Evolutionary conservation across 257 asterid species (phyloP).

Genomic region (Eucommia ulmoides): DNA sequence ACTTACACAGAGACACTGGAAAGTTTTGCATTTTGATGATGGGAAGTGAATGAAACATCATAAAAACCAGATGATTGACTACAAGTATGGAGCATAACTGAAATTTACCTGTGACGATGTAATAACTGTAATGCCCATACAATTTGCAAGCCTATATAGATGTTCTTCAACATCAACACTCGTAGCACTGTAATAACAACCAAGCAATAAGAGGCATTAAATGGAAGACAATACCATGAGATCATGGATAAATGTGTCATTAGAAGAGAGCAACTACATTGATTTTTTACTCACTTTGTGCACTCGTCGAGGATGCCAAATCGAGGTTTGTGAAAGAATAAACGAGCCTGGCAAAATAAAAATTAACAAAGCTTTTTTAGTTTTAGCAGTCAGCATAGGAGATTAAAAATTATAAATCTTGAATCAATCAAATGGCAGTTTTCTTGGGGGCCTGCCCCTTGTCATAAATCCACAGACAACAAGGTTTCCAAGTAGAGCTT

Average conservation of each 20-base stretch:
- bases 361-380: too few species aligned
- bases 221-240: slow-evolving; percentile 8
- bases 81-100: not conserved
- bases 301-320: slow-evolving; percentile 95
- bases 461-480: too few species aligned
- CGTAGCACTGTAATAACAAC: slow-evolving; percentile 54
- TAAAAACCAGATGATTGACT: not conserved
- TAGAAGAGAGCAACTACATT: slow-evolving; percentile 1
- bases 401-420: too few species aligned
- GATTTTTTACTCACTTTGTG: slow-evolving; percentile 62
- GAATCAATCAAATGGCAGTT: too few species aligned
- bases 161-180: slow-evolving; percentile 98
- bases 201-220: too few species aligned
- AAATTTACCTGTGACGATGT: slow-evolving; percentile 89
- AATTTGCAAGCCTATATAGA: slow-evolving; percentile 77
- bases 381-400: too few species aligned
- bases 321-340: slow-evolving; percentile 93
- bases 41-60: not conserved
- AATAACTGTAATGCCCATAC: slow-evolving; percentile 80
- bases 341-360: slow-evolving; percentile 60
- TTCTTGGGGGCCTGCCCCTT: too few species aligned
- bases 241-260: not conserved
- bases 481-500: slow-evolving; percentile 10
- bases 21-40: not conserved
- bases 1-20: not conserved